Base-by-base conservation (phyloP, 169 alveolate species). In the Amoebophrya sp. region DNA sequence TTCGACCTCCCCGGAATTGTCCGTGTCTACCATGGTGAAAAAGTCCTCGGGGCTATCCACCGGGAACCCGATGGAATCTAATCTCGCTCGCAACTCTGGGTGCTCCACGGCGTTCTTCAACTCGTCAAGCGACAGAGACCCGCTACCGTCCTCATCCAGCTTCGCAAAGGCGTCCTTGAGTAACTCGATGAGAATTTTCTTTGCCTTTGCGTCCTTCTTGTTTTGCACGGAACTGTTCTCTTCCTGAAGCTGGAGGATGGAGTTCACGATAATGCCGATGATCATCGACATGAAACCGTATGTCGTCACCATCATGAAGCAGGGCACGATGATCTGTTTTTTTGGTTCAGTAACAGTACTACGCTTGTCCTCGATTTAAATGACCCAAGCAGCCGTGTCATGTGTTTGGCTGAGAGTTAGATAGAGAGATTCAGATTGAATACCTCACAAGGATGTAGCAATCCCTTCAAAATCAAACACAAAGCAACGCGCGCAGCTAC, bases 131-230 rank as follows among this genome's bases (percentile, higher is more conserved):
- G 38, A 25, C 35, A 66, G 35, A n/a, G 35, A 7, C 29, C 83
- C 83, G 83, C 83, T 66, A 1, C 83, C 83, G 83, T 66, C 83
- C 35, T 66, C 83, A 25, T 66, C 83, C 35, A 66, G 35, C 83
- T n/a, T 66, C 10, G 83, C 83, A 25, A 66, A 66, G 35, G 83
- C 83, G 35, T 66, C 83, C 18, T 66, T 66, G 35, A 66, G 32
- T 7, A 66, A 25, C 83, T 66, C 35, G 29, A 66, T 66, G 2
- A 66, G 83, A 25, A 66, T 66, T 25, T 66, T 66, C 83, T 66
- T 66, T 2, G 83, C 83, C 83, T 66, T 66, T 25, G 83, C 83
- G 83, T 66, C 83, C 35, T 66, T 66, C 83, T 66, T 66, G 38
- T 3, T 25, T 25, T 66, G 83, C 83, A 66, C 29, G 29, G 83